These are phyloP conservation scores for Penicillium malachiteum DNA, from an alignment of 495 filamentous ascomycete genomes.

Conservation along the genomic window DNA sequence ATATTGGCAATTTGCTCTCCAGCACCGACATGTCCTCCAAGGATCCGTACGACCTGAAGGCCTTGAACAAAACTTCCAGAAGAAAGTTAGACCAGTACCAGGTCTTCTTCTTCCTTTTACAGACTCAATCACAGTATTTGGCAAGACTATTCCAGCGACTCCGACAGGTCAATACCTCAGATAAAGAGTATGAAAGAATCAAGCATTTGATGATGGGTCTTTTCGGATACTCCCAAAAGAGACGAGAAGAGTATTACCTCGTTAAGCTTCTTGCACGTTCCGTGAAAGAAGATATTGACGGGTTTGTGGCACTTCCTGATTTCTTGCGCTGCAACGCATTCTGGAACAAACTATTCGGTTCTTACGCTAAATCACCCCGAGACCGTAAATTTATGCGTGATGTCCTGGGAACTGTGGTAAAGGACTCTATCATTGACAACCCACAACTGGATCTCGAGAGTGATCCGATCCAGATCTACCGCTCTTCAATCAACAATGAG, in stretches of 20 bases:
- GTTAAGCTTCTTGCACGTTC: conserved; percentile 83
- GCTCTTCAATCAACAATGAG: conserved; percentile 92
- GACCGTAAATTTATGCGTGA: conserved; percentile 91
- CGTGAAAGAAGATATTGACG: conserved; percentile 82
- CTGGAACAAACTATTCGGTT: conserved; percentile 81
- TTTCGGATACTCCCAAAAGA: conserved; percentile 96
- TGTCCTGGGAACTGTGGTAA: conserved; percentile 76
- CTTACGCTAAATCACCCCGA: conserved; percentile 86
- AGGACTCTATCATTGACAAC: conserved; percentile 88
- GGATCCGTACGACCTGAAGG: conserved; percentile 95
- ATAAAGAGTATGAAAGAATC: conserved; percentile 89
- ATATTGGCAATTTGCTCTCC: conserved; percentile 79
- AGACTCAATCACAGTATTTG: conserved; percentile 95
- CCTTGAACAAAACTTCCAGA: conserved; percentile 91
- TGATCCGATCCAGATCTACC: conserved; percentile 96
- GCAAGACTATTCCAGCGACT: conserved; percentile 81
- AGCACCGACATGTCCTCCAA: conserved; percentile 84
- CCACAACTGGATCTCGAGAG: conserved; percentile 89
- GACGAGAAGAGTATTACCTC: conserved; percentile 94
- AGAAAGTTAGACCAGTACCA: conserved; percentile 96
- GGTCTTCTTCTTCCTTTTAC: conserved; percentile 94
- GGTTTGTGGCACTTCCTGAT: conserved; percentile 70
- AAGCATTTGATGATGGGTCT: conserved; percentile 94
- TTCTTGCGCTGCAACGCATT: conserved; percentile 90
- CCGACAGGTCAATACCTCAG: conserved; percentile 78